Evolutionary conservation across 257 asterid species (phyloP).

Genomic region (Fraxinus americana): DNA sequence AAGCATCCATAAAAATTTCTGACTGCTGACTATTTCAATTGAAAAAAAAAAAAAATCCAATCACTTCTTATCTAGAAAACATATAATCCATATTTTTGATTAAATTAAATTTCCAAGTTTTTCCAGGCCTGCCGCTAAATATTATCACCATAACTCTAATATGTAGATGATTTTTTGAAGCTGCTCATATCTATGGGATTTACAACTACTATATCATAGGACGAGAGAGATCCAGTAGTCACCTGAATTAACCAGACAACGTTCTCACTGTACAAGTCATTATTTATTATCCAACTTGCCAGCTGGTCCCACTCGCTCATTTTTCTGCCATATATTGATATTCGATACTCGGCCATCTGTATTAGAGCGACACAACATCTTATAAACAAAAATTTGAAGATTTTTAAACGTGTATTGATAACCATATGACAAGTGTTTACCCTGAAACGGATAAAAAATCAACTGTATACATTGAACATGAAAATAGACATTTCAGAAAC

Average conservation of each 20-base stretch:
- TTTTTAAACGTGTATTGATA: not conserved
- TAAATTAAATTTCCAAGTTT: conserved; percentile 3
- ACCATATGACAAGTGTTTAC: not conserved
- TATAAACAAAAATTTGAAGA: conserved; percentile 3
- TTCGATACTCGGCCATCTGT: conserved; percentile 97
- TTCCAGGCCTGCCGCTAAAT: not conserved
- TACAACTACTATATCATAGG: not conserved
- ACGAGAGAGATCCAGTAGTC: conserved; percentile 2
- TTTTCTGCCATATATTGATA: conserved; percentile 93
- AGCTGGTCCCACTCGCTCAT: conserved; percentile 98
- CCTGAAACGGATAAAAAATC: not conserved
- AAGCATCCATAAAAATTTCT: not conserved
- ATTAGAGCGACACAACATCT: conserved; percentile 29
- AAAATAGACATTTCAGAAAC: not conserved
- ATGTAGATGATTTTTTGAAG: conserved; percentile 2
- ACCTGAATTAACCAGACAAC: conserved; percentile 99
- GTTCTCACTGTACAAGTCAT: conserved; percentile 82
- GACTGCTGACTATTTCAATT: not conserved
- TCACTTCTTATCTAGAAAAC: not conserved
- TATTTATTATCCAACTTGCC: conserved; percentile 96
- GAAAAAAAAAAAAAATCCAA: not conserved
- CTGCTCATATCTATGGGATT: not conserved
- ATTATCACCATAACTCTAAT: conserved; percentile 13
- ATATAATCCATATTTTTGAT: not conserved
- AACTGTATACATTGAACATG: not conserved